These are phyloP conservation scores for Starmera pachycereana DNA, from an alignment of 805 yeast species.

Conservation along the genomic window DNA sequence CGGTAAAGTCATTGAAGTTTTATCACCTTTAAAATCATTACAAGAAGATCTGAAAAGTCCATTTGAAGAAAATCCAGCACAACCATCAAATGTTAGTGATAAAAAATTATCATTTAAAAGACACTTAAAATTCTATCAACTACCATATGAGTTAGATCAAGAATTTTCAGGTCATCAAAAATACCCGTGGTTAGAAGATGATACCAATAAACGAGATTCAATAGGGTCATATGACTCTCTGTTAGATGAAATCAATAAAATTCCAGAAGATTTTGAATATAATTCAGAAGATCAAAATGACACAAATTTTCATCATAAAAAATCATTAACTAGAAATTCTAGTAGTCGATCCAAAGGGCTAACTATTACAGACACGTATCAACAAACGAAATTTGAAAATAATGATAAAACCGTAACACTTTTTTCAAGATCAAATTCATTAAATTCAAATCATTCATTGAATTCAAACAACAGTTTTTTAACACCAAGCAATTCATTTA, in stretches of 20 bases:
- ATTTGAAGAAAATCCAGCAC: background rate
- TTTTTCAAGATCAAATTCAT: constrained; percentile 12
- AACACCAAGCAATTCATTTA: background rate
- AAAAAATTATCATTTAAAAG: constrained; percentile 1
- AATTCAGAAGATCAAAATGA: constrained; percentile 1
- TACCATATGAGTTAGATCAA: constrained; percentile 25
- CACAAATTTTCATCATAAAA: constrained; percentile 2
- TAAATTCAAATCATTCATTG: constrained; percentile 1
- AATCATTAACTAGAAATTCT: constrained; percentile 9
- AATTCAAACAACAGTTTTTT: background rate
- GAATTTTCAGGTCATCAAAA: constrained; percentile 16
- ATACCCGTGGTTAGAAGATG: constrained; percentile 20
- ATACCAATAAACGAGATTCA: constrained; percentile 14
- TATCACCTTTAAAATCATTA: no score
- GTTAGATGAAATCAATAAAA: constrained; percentile 39
- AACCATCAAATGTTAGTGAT: background rate
- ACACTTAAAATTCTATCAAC: constrained; percentile 28
- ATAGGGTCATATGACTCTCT: constrained; percentile 27
- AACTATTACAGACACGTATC: constrained; percentile 17
- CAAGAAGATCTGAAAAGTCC: no score
- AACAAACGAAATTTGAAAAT: constrained; percentile 25
- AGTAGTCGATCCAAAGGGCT: constrained; percentile 7
- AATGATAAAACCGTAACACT: constrained; percentile 30
- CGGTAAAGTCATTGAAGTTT: no score
- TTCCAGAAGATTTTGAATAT: constrained; percentile 35